Evolutionary conservation across 192 early-diverging fungal genomes (phyloP).

Genomic region (Backusella westeae): DNA sequence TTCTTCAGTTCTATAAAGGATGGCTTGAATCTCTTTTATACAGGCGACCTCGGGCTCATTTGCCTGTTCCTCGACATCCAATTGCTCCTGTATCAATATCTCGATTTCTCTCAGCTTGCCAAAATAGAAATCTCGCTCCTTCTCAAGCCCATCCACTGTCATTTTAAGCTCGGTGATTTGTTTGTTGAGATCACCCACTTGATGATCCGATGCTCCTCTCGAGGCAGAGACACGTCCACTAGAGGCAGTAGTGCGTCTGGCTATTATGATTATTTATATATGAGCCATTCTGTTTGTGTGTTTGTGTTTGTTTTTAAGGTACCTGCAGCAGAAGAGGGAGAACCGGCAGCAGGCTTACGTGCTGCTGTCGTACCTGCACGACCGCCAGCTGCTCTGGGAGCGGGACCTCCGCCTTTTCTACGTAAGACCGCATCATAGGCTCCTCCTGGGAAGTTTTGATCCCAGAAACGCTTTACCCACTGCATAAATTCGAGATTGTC

Average conservation of each 20-base stretch:
- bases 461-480: slow-evolving; percentile 94
- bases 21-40: slow-evolving; percentile 77
- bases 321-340: slow-evolving; percentile 13
- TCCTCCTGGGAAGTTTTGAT: slow-evolving; percentile 81
- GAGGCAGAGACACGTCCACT: slow-evolving; percentile 31
- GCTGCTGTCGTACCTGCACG: slow-evolving; percentile 25
- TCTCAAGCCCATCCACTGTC: slow-evolving; percentile 89
- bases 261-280: not conserved
- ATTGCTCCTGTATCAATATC: slow-evolving; percentile 79
- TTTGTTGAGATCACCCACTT: slow-evolving; percentile 72
- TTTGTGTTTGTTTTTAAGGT: not conserved
- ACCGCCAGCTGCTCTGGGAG: slow-evolving; percentile 35
- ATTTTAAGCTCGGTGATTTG: slow-evolving; percentile 81
- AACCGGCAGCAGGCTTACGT: slow-evolving; percentile 8
- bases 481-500: slow-evolving; percentile 99
- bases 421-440: slow-evolving; percentile 80
- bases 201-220: slow-evolving; percentile 48
- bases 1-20: slow-evolving; percentile 92
- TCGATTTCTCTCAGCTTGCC: slow-evolving; percentile 93
- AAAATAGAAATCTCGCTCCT: slow-evolving; percentile 98
- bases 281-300: not conserved
- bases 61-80: slow-evolving; percentile 51
- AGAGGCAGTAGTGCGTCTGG: slow-evolving; percentile 19
- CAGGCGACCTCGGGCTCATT: slow-evolving; percentile 36
- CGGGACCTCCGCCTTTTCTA: slow-evolving; percentile 44